These are phyloP conservation scores for Arabidopsis lyrata DNA, from an alignment of 441 rosid genomes.

Conservation along the genomic window DNA sequence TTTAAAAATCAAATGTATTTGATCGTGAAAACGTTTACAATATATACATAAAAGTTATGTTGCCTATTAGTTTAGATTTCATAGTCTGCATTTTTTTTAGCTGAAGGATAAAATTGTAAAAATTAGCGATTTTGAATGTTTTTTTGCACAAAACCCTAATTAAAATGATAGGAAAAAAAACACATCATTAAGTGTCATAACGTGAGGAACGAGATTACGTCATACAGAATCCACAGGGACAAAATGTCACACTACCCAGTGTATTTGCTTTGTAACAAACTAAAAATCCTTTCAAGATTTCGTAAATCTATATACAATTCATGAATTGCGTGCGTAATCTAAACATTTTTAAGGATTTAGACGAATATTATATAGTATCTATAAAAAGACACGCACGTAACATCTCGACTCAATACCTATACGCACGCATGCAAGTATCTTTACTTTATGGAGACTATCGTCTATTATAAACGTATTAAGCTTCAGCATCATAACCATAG, in stretches of 20 bases:
- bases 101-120: too few relatives aligned
- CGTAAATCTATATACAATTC: conserved; percentile 38
- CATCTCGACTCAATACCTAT: conserved; percentile 36
- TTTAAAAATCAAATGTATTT: too few relatives aligned
- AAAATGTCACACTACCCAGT: conserved; percentile 22
- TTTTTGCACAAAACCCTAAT: too few relatives aligned
- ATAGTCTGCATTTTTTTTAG: too few relatives aligned
- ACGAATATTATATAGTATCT: conserved; percentile 43
- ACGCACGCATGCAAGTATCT: conserved; percentile 38
- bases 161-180: background rate
- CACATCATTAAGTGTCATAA: conserved; percentile 15
- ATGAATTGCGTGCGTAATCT: conserved; percentile 42
- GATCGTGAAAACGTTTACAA: too few relatives aligned
- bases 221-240: conserved; percentile 20
- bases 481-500: conserved; percentile 6
- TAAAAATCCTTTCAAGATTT: conserved; percentile 35
- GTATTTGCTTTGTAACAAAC: conserved; percentile 31
- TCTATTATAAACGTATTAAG: conserved; percentile 2
- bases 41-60: too few relatives aligned
- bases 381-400: conserved; percentile 46
- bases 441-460: conserved; percentile 19
- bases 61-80: too few relatives aligned
- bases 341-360: conserved; percentile 15
- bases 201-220: conserved; percentile 36
- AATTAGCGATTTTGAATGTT: too few relatives aligned